Base-by-base conservation (phyloP, 768 basidiomycete genomes). In the Trametes cinnabarina region DNA sequence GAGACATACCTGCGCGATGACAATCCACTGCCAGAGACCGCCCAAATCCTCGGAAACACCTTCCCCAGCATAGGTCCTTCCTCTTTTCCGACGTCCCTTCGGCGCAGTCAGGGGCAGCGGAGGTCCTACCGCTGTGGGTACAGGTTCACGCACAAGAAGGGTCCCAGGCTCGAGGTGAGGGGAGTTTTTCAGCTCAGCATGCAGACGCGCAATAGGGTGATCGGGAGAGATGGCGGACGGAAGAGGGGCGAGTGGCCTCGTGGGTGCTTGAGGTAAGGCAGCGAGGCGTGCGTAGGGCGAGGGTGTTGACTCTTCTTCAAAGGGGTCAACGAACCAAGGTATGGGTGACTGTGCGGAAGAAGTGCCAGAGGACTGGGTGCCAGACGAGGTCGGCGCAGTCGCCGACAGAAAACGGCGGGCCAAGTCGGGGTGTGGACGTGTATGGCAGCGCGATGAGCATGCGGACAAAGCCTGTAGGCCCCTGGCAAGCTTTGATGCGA, bases 1-100 rank as follows among this genome's bases (percentile, higher is more conserved):
- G 39, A 17, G n/a, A 59, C 71, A 30, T 55, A 86, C 90, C 77
- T 92, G 88, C 4, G 86, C 90, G 56, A 85, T 75, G 12, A 92
- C 74, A 15, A 86, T 73, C 90, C 91, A 92, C 57, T 74, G 80
- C 91, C 90, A 92, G n/a, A 91, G 70, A 3, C 84, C 82, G 15
- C 77, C 76, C 2, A 78, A 75, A 20, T 84, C 80, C 55, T 68
- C 68, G 12, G 73, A 72, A 9, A 73, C 67, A 12, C 87, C 86
- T 64, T 88, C 85, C 22, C 87, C 88, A 3, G 77, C 75, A 70
- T 85, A 84, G 0, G 86, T 89, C 37, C 84, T 76, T 35, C 90
- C 89, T 49, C 89, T 77, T 63, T 76, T 80, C 57, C 90, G 77
- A 19, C 76, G 70, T 4, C 89, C 90, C 60, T 84, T 86, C 10